A percentile compares a stretch with the other conserved stretches of the same genome.
These are phyloP conservation scores for Sophora flavescens DNA, from an alignment of 306 rosid species.

Conservation along the genomic window DNA sequence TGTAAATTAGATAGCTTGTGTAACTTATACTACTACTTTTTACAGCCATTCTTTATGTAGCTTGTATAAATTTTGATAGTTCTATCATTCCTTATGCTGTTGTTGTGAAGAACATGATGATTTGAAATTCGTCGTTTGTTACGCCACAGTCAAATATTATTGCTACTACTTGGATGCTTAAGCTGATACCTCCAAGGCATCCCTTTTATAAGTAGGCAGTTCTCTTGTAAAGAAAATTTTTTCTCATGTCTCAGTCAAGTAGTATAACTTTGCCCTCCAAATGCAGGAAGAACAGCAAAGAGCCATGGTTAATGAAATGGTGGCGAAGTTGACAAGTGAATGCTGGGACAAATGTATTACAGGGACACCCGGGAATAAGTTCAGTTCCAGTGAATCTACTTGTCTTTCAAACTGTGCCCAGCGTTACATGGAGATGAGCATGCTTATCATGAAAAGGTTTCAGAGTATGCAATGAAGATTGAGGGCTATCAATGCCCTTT, in stretches of 20 bases:
- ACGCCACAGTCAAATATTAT: background rate
- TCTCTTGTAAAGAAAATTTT: background rate
- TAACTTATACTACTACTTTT: slow-evolving; percentile 1
- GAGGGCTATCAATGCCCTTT: slow-evolving; percentile 20
- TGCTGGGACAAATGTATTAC: slow-evolving; percentile 97
- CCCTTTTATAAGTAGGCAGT: background rate
- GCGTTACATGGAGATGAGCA: slow-evolving; percentile 79
- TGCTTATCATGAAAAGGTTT: slow-evolving; percentile 75
- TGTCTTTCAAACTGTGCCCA: slow-evolving; percentile 88
- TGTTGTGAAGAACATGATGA: slow-evolving; percentile 11
- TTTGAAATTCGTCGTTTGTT: slow-evolving; percentile 14
- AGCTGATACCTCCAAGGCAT: background rate
- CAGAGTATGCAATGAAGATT: slow-evolving; percentile 70
- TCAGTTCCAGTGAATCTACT: slow-evolving; percentile 78
- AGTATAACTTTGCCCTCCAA: background rate
- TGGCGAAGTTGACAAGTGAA: slow-evolving; percentile 78
- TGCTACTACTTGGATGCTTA: background rate
- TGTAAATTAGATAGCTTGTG: background rate
- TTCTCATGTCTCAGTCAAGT: background rate
- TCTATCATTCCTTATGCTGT: background rate
- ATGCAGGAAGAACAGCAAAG: slow-evolving; percentile 86
- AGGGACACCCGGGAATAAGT: slow-evolving; percentile 82
- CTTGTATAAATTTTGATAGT: background rate
- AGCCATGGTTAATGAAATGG: slow-evolving; percentile 83
- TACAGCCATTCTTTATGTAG: background rate